Percentiles rank a stretch among this genome's conserved stretches.
Conservation (phyloP, 352 stramenopile genomes). For the Phytopythium montanum region DNA sequence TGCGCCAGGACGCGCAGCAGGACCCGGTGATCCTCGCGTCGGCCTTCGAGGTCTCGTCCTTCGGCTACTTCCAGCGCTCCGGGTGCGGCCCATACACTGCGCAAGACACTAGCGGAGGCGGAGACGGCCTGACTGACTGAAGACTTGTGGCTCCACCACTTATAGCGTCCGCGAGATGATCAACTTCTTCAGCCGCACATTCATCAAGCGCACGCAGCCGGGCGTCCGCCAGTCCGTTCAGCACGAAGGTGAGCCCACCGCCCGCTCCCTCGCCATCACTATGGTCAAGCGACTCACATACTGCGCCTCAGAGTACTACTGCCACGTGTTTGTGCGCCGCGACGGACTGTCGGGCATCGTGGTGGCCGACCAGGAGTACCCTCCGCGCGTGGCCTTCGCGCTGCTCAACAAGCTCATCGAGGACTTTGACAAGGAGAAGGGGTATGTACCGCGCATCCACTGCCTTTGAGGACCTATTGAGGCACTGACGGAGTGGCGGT, state of each 20-base stretch:
- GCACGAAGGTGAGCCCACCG: constrained; percentile 85
- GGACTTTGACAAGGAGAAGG: constrained; percentile 89
- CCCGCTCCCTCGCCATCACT: neutral
- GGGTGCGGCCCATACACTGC: constrained; percentile 27
- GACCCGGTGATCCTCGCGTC: constrained; percentile 68
- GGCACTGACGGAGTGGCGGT: neutral
- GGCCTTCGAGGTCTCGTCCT: constrained; percentile 75
- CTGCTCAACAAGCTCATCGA: constrained; percentile 96
- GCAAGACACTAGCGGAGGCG: neutral
- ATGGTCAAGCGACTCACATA: no score
- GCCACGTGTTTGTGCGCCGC: constrained; percentile 97
- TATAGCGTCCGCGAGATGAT: constrained; percentile 96
- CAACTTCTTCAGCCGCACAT: constrained; percentile 99
- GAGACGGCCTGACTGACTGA: constrained; percentile 2
- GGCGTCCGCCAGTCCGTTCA: constrained; percentile 97
- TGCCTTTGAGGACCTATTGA: no score
- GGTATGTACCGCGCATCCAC: constrained; percentile 25
- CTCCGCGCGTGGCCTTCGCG: constrained; percentile 96
- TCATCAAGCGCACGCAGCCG: constrained; percentile 95
- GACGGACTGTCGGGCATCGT: constrained; percentile 96
- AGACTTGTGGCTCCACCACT: neutral
- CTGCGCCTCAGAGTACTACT: constrained; percentile 90
- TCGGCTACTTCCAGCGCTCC: constrained; percentile 85
- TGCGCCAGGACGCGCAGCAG: constrained; percentile 57
- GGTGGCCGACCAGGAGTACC: constrained; percentile 98